Evolutionary conservation across 208 protist genomes (phyloP).

Genomic region (Acanthamoeba culbertsoni): DNA sequence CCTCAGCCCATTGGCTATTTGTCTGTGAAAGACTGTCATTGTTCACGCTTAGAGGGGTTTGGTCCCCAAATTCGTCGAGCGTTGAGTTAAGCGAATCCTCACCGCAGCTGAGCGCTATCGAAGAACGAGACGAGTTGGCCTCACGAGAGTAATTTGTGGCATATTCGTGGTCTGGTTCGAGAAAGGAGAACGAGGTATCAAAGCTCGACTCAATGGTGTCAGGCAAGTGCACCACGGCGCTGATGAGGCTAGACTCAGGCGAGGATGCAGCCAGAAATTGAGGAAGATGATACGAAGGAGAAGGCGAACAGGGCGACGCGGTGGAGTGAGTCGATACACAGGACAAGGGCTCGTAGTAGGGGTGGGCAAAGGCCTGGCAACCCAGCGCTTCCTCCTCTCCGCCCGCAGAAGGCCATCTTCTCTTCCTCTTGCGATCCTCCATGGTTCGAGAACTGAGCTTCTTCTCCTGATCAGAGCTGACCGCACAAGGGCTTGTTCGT

Average conservation of each 20-base stretch:
- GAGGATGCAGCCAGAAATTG: conserved; percentile 22
- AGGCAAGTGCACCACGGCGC: background rate
- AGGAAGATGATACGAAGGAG: conserved; percentile 43
- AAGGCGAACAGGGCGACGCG: background rate
- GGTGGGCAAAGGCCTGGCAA: no score
- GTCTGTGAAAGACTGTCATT: background rate
- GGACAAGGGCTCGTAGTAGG: background rate
- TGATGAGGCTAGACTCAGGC: background rate
- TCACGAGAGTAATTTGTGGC: background rate
- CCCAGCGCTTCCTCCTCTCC: background rate
- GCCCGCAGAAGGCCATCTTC: background rate
- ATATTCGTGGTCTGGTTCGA: background rate
- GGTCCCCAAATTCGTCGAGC: background rate
- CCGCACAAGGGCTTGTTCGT: no score
- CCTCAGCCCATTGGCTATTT: background rate
- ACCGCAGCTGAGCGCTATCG: background rate
- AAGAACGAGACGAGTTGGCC: background rate
- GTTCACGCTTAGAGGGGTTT: background rate
- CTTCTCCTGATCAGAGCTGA: no score
- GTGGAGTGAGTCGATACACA: background rate
- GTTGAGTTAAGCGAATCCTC: background rate
- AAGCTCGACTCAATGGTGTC: background rate
- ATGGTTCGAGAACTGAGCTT: no score
- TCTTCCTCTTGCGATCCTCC: conserved; percentile 30
- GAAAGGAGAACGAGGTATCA: background rate